Evolutionary conservation across 805 yeast genomes (phyloP), one percentile per base, ranked within the genome.

Genomic region (Candida methanosorbosa): DNA sequence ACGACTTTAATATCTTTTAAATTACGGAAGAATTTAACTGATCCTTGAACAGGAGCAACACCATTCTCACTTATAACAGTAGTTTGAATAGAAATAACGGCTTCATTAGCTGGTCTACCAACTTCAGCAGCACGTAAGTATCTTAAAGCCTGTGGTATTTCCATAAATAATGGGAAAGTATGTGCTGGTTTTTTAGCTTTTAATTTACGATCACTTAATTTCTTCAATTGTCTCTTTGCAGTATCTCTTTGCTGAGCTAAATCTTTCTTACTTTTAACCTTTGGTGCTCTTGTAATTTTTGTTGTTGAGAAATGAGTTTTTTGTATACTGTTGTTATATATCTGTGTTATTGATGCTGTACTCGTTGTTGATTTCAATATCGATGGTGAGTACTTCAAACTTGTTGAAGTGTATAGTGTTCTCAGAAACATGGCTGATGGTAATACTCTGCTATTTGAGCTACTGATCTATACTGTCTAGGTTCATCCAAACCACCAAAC

Each of bases 91-190:
- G 82, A 65, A 27, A 90, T 65, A 18, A 88, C 79, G 17, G 90
- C 77, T 46, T 78, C 76, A n/a, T 70, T 61, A 4, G 69, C 63
- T 3, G 90, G 75, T 50, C 82, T 75, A 5, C 98, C 97, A 5
- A 87, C 94, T 57, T 87, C 96, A 5, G 87, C 75, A 0, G 97
- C 95, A 42, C 96, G 69, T 37, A 90, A 54, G 50, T 78, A 87
- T 47, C 82, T 70, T 56, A 86, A 57, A 2, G 97, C 96, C 21
- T 63, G 57, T 5, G 82, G 73, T 7, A 86, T 66, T 33, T 74
- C 78, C 81, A 83, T 75, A 51, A 75, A 80, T 36, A 81, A 63
- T 2, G 88, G 88, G 34, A 68, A 67, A 12, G 43, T 58, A 53
- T 44, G 60, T 38, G 67, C 69, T 40, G 55, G 78, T 26, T 46